A percentile compares a stretch with the other conserved stretches of the same genome.
Conservation (phyloP, 169 alveolate genomes). For the Eimeria brunetti region DNA sequence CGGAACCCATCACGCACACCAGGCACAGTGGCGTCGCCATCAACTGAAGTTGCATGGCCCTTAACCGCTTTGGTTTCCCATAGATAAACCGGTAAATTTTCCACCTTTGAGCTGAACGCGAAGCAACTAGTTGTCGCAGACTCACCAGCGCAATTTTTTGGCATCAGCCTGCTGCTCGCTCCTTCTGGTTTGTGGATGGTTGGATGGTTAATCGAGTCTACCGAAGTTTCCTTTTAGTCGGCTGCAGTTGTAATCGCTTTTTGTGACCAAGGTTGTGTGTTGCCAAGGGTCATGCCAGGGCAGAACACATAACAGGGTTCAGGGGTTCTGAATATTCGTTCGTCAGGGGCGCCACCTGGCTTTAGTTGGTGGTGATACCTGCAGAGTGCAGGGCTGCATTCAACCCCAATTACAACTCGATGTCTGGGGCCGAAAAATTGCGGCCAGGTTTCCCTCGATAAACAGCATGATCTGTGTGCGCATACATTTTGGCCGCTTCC, state of each 20-base stretch:
- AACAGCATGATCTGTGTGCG: not conserved
- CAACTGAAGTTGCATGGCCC: not conserved
- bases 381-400: not conserved
- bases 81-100: not conserved
- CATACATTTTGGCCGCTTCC: not conserved
- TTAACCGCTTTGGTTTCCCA: not conserved
- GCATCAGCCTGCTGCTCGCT: not conserved
- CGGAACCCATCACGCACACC: conserved; percentile 17
- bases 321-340: not conserved
- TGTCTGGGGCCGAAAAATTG: not conserved
- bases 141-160: not conserved
- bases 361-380: not conserved
- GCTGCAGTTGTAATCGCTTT: not conserved
- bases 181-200: not conserved
- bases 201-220: conserved; percentile 3
- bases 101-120: not conserved
- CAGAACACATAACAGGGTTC: not conserved
- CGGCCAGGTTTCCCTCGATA: not conserved
- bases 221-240: not conserved
- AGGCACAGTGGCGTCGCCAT: conserved; percentile 23
- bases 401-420: not conserved
- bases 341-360: not conserved
- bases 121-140: not conserved
- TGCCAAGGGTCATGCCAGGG: not conserved
- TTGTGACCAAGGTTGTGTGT: not conserved